Percentiles rank a stretch among this genome's conserved stretches.
These are phyloP conservation scores for Dipteronia sinensis DNA, from an alignment of 345 rosid species.

Conservation along the genomic window DNA sequence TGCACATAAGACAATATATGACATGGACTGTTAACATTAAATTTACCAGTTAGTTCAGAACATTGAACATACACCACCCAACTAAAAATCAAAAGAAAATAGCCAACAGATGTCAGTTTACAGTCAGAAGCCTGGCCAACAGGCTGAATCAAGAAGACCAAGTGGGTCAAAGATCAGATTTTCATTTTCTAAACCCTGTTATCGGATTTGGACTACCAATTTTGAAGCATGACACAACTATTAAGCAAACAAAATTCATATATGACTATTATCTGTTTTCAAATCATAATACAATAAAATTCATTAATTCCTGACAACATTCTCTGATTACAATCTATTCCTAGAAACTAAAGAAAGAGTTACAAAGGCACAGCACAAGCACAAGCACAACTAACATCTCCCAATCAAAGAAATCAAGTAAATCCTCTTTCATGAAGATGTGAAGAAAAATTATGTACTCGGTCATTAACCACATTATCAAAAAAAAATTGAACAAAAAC, in stretches of 20 bases:
- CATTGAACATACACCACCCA: neutral
- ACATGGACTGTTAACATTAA: neutral
- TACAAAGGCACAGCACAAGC: neutral
- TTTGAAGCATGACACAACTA: neutral
- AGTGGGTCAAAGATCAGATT: neutral
- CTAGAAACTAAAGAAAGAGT: neutral
- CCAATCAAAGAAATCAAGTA: neutral
- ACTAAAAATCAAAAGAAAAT: neutral
- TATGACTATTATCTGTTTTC: neutral
- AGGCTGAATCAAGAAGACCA: neutral
- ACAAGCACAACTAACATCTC: neutral
- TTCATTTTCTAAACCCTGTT: neutral
- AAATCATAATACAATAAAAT: neutral
- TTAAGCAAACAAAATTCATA: neutral
- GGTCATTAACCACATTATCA: neutral
- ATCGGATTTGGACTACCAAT: neutral
- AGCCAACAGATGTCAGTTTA: neutral
- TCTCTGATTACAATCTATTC: neutral
- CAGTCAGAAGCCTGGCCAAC: neutral
- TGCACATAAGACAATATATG: neutral
- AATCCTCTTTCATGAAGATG: neutral
- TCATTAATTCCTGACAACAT: neutral
- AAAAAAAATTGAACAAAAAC: neutral
- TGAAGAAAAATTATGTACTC: neutral
- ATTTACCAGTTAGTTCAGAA: conserved; percentile 1